These are phyloP conservation scores for Suhomyces bolitotheri DNA, from an alignment of 1,139 yeast species.

Conservation along the genomic window DNA sequence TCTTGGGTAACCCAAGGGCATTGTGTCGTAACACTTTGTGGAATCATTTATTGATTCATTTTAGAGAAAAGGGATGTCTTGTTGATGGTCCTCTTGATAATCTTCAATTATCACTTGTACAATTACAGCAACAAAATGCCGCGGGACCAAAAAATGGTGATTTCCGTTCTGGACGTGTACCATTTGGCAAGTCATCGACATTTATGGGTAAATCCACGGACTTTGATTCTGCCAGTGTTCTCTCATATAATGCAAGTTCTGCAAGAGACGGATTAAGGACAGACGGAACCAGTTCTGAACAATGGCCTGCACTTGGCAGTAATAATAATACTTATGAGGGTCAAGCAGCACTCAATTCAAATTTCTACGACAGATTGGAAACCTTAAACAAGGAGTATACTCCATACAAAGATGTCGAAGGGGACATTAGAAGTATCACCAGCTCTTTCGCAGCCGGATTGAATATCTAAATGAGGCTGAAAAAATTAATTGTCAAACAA, in stretches of 20 bases:
- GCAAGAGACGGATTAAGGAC: neutral
- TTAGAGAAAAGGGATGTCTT: constrained; percentile 79
- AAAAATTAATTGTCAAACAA: too few relatives aligned
- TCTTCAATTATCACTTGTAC: constrained; percentile 71
- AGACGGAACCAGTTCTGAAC: constrained; percentile 10
- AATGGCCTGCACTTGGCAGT: constrained; percentile 42
- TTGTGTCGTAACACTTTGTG: constrained; percentile 72
- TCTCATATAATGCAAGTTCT: constrained; percentile 36
- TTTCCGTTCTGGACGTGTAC: constrained; percentile 1
- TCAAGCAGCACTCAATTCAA: constrained; percentile 34
- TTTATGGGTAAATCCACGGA: constrained; percentile 20
- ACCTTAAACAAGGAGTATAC: constrained; percentile 26
- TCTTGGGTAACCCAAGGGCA: constrained; percentile 83
- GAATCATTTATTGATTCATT: constrained; percentile 77
- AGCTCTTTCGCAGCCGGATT: constrained; percentile 50
- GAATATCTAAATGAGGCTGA: constrained; percentile 8
- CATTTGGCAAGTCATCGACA: constrained; percentile 5
- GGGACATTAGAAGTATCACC: constrained; percentile 49
- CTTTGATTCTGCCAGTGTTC: constrained; percentile 51
- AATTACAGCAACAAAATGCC: constrained; percentile 30
- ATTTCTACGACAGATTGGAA: constrained; percentile 45
- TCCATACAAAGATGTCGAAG: constrained; percentile 38
- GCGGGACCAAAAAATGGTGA: constrained; percentile 1
- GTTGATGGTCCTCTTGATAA: constrained; percentile 92
- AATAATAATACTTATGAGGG: constrained; percentile 19